phyloP scores from a whole-genome alignment of 257 asterid genomes.

The Salvia hispanica region DNA sequence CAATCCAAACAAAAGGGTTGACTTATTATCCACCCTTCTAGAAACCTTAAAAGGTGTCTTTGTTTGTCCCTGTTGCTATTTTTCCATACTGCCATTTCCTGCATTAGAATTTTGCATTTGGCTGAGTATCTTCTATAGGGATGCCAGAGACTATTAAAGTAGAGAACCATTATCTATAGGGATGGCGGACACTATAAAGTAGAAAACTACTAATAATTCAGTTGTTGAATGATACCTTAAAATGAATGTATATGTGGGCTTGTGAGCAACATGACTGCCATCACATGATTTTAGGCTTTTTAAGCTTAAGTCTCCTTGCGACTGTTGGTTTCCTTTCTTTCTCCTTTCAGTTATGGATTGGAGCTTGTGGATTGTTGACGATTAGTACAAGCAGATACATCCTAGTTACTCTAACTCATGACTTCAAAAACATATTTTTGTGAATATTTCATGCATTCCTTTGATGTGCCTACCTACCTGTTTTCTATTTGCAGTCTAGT shows the following conservation, averaged over 20 bases:
- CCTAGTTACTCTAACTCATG: not conserved
- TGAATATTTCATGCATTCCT: slow-evolving; percentile 1
- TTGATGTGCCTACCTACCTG: not conserved
- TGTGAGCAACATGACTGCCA: slow-evolving; percentile 5
- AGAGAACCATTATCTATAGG: not conserved
- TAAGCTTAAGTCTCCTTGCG: not conserved
- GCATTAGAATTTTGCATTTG: not conserved
- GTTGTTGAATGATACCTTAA: not conserved
- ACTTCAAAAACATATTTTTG: not conserved
- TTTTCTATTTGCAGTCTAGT: slow-evolving; percentile 1
- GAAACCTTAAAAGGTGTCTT: too few species aligned
- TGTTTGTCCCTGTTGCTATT: too few species aligned
- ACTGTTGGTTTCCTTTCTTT: slow-evolving; percentile 9
- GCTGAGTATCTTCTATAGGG: not conserved
- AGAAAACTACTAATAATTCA: not conserved
- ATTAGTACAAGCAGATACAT: slow-evolving; percentile 9
- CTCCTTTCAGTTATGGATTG: not conserved
- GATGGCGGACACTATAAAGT: too few species aligned
- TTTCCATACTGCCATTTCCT: too few species aligned
- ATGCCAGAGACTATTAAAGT: not conserved
- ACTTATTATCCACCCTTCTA: too few species aligned
- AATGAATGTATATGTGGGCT: not conserved
- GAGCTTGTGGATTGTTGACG: slow-evolving; percentile 1
- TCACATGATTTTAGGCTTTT: not conserved
- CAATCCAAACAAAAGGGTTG: too few species aligned